phyloP scores from a whole-genome alignment of 225 moss, liverwort and hornwort genomes.

The Sphagnum contortum region DNA sequence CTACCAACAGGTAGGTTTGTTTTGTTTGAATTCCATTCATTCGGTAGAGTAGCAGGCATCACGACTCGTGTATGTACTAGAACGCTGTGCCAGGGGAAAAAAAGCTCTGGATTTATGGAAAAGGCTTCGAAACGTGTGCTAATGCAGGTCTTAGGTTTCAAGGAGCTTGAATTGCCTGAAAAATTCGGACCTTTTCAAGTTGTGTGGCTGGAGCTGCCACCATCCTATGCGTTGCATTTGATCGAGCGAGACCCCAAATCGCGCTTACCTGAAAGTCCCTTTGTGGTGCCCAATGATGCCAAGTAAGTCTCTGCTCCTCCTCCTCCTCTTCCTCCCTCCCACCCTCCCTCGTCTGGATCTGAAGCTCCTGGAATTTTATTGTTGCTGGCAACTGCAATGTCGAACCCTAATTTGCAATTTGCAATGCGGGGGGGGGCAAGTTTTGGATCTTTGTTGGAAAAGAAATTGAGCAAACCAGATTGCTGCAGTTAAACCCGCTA shows the following conservation, averaged over 20 bases:
- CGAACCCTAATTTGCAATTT: neutral
- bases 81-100: no score
- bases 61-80: slow-evolving; percentile 2
- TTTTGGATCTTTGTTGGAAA: no score
- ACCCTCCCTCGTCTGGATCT: no score
- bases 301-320: slow-evolving; percentile 19
- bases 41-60: no score
- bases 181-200: slow-evolving; percentile 77
- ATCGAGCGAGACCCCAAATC: slow-evolving; percentile 63
- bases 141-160: slow-evolving; percentile 65
- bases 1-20: slow-evolving; percentile 39
- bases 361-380: no score
- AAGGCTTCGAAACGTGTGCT: no score
- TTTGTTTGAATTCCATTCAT: no score
- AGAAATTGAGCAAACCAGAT: no score
- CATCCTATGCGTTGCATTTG: slow-evolving; percentile 53
- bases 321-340: no score
- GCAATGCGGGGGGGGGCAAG: neutral
- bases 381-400: neutral
- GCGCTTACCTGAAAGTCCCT: slow-evolving; percentile 77
- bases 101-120: no score
- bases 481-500: no score
- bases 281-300: slow-evolving; percentile 48
- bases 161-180: slow-evolving; percentile 54
- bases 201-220: slow-evolving; percentile 67